Evolutionary conservation across 441 rosid species (phyloP), one percentile per base, ranked within the genome.

Genomic region (Pelargonium myrrhifolium): DNA sequence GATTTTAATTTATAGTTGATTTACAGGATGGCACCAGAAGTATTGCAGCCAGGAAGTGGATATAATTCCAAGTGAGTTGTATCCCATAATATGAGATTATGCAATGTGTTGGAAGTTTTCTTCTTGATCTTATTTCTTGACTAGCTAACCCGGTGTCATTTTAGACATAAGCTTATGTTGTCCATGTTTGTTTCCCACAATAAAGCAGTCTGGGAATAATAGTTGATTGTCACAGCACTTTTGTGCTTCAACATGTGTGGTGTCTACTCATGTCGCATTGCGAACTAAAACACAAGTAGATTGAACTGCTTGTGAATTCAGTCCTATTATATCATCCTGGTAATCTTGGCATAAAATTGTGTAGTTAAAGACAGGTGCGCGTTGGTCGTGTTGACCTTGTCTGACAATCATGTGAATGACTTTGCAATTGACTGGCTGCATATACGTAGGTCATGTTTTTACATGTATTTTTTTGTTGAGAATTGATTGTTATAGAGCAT

Each of bases 21-120:
- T 78, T 79, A 66, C 84, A 95, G 99, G 99, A 95, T 92, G 97
- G 98, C 98, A 49, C 98, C 97, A 0, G 99, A 95, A 83, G 99
- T 95, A 45, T 79, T 95, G 80, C 99, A 95, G 88, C 97, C 95
- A 20, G 97, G 93, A 75, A 87, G 92, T 78, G 98, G 98, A 80
- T 95, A 92, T 74, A 86, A 92, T 81, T 89, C 92, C 73, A 95
- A 89, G 99, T 95, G 74, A 84, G 99, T 82, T 63, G 61, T 63
- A 7, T 64, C 59, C 65, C 22, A 65, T 56, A n/a, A 49, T 21
- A 28, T 55, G n/a, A 53, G 21, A 10, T 22, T 17, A 43, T 62
- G 21, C 51, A 22, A 64, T 42, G 31, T 72, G 42, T 71, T 12
- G 39, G 45, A 67, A 35, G 18, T 71, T 65, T 18, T 37, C 11